A percentile compares a stretch with the other conserved stretches of the same genome.
These are phyloP conservation scores for Pinus albicaulis DNA, from an alignment of 75 land plant species.

Conservation along the genomic window DNA sequence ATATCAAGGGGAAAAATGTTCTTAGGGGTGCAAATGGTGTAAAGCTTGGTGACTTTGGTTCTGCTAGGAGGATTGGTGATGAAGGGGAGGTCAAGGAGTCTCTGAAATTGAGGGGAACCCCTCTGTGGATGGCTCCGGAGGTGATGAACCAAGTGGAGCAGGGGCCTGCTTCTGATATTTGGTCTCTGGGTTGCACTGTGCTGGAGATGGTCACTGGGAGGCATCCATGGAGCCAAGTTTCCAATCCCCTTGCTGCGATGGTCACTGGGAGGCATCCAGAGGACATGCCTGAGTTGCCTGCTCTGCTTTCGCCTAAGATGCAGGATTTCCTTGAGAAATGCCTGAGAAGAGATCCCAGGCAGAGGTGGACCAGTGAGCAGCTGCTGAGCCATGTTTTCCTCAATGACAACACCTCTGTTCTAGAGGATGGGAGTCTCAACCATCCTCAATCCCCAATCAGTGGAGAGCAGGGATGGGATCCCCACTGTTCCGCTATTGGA, in stretches of 20 bases:
- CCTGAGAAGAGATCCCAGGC: slow-evolving; percentile 36
- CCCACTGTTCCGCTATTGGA: no score
- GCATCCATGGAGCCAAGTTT: slow-evolving; percentile 37
- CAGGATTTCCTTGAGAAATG: slow-evolving; percentile 64
- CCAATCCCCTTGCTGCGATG: slow-evolving; percentile 11
- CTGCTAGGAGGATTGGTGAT: background rate
- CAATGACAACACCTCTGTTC: background rate
- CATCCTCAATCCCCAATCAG: background rate
- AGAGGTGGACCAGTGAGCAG: slow-evolving; percentile 62
- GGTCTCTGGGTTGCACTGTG: slow-evolving; percentile 82
- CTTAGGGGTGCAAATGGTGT: slow-evolving; percentile 26
- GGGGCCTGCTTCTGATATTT: slow-evolving; percentile 49
- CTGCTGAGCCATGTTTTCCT: slow-evolving; percentile 48
- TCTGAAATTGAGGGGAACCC: slow-evolving; percentile 40
- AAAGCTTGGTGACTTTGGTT: no score
- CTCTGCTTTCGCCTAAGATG: slow-evolving; percentile 26
- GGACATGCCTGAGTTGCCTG: slow-evolving; percentile 43
- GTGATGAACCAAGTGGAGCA: slow-evolving; percentile 42
- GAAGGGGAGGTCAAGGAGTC: background rate
- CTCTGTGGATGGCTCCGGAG: slow-evolving; percentile 86
- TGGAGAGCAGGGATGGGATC: background rate
- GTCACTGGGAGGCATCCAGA: slow-evolving; percentile 38
- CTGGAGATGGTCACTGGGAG: slow-evolving; percentile 65
- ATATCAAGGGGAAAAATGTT: slow-evolving; percentile 71
- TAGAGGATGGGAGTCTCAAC: background rate